These are phyloP conservation scores for Sphenostylis stenocarpa DNA, from an alignment of 306 rosid species.

Conservation along the genomic window DNA sequence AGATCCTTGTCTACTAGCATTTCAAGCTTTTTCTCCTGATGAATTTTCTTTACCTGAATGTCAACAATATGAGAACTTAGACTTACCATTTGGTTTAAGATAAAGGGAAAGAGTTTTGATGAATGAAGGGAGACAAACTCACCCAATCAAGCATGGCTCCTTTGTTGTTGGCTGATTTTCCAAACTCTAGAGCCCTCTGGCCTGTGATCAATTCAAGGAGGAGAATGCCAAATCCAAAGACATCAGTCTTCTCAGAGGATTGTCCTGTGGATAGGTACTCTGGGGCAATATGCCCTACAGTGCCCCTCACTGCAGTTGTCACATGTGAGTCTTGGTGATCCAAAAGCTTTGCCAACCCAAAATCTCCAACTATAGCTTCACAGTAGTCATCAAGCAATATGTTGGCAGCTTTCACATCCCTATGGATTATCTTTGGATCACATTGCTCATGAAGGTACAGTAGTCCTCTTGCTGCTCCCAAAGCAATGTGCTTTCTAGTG, in stretches of 20 bases:
- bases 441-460: constrained; percentile 53
- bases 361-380: constrained; percentile 59
- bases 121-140: background rate
- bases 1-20: constrained; percentile 55
- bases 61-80: background rate
- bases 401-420: constrained; percentile 55
- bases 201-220: constrained; percentile 53
- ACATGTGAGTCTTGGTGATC: constrained; percentile 59
- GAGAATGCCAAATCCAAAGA: constrained; percentile 55
- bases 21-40: constrained; percentile 51
- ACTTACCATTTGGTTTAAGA: background rate
- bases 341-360: constrained; percentile 54
- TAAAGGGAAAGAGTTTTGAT: background rate
- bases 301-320: constrained; percentile 55
- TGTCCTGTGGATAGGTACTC: constrained; percentile 55
- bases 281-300: constrained; percentile 55
- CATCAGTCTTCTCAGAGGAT: constrained; percentile 56
- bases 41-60: constrained; percentile 52
- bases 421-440: constrained; percentile 56
- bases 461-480: constrained; percentile 56
- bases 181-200: constrained; percentile 53
- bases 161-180: constrained; percentile 48
- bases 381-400: constrained; percentile 52
- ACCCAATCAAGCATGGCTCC: constrained; percentile 65
- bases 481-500: constrained; percentile 51